Base-by-base conservation (phyloP, 1,284 basidiomycete genomes). In the Sparassis latifolia region DNA sequence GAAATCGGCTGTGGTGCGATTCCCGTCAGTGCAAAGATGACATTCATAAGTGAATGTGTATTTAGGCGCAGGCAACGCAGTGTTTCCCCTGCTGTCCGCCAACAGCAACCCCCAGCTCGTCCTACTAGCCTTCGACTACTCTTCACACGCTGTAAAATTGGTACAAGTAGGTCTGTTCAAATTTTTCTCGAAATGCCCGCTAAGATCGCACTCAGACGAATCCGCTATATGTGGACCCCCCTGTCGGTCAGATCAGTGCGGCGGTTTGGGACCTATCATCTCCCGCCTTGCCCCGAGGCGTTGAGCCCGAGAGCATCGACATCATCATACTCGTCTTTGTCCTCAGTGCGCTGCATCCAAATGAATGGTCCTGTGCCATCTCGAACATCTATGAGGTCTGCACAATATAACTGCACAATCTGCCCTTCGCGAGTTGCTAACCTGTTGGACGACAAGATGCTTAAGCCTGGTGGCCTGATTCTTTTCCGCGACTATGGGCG, bases 291-390 rank as follows among this genome's bases (percentile, higher is more conserved):
- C 94, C 94, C 0, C 70, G 77, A 2, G 80, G 77, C 31, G 63
- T 95, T 20, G 68, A 74, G 44, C 80, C 82, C 4, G 80, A 71
- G 10, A 82, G 78, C 7, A 84, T 95, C 12, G 94, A 99, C 63
- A 83, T 98, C 33, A 75, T 92, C 39, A 82, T 95, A n/a, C 79
- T 97, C 56, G 89, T 99, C 44, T 99, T 97, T 64, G 94, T 98
- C 10, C 72, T 99, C 48, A 95, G 91, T 48, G 97, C 97, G 0
- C 71, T 99, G 12, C 94, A 97, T 65, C 97, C 97, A 0, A 69
- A 82, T 46, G 96, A 99, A 73, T 99, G 97, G 97, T 66, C 71
- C 0, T 80, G 79, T 52, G 95, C 95, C 0, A 74, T 97, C 20
- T 67, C 76, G n/a, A 99, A 99, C 64, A 79, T 97, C 1, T 80